phyloP scores from a whole-genome alignment of 805 yeast genomes.

The Lipomyces yamanashiensis region DNA sequence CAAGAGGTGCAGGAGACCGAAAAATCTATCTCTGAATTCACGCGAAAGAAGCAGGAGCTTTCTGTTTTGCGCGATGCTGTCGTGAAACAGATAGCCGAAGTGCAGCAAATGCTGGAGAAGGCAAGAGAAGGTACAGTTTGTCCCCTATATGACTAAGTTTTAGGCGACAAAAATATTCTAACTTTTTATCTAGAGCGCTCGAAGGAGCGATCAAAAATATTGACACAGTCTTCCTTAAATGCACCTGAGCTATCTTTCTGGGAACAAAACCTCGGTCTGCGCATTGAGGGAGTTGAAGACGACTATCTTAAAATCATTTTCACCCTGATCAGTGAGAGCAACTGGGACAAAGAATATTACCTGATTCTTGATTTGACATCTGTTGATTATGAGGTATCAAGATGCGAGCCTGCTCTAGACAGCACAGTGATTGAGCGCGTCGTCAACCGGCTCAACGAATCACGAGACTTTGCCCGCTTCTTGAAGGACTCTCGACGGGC shows the following conservation, averaged over 20 bases:
- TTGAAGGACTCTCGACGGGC: slow-evolving; percentile 40
- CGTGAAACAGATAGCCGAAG: slow-evolving; percentile 43
- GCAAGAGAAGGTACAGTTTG: slow-evolving; percentile 47
- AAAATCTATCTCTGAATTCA: slow-evolving; percentile 38
- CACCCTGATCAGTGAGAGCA: slow-evolving; percentile 52
- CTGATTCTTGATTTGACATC: slow-evolving; percentile 54
- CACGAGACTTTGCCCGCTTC: slow-evolving; percentile 40
- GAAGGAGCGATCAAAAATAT: slow-evolving; percentile 46
- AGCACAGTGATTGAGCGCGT: slow-evolving; percentile 36
- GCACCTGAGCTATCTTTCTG: slow-evolving; percentile 57
- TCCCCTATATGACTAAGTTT: not conserved
- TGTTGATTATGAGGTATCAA: slow-evolving; percentile 48
- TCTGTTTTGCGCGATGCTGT: slow-evolving; percentile 35
- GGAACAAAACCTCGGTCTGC: slow-evolving; percentile 60
- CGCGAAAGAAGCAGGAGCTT: slow-evolving; percentile 40
- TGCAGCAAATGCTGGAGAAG: slow-evolving; percentile 44
- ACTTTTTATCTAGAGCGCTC: slow-evolving; percentile 37
- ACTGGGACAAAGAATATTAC: slow-evolving; percentile 51
- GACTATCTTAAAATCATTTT: slow-evolving; percentile 57
- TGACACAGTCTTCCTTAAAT: slow-evolving; percentile 53
- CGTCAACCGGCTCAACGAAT: slow-evolving; percentile 37
- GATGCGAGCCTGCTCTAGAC: slow-evolving; percentile 50
- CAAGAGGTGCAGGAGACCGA: slow-evolving; percentile 41
- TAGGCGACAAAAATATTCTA: not conserved
- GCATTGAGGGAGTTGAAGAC: slow-evolving; percentile 55